Evolutionary conservation across 2,329 filamentous ascomycete genomes (phyloP).

Genomic region (Xylariaceae sp.): DNA sequence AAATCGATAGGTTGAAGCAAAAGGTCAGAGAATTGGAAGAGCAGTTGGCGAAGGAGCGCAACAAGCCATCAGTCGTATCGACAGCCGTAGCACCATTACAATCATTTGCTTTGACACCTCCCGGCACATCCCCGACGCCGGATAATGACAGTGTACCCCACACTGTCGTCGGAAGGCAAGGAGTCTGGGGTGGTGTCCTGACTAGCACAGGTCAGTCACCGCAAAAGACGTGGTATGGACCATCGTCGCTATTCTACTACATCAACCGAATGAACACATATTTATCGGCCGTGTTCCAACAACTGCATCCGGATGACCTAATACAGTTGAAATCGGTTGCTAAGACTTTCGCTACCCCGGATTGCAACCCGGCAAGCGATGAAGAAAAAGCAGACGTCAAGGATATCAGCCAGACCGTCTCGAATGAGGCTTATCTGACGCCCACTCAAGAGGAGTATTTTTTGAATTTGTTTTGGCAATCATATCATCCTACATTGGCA

Average conservation of each 20-base stretch:
- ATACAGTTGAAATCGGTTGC: constrained; percentile 42
- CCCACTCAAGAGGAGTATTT: constrained; percentile 55
- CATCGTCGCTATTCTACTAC: constrained; percentile 52
- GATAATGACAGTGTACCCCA: not conserved
- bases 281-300: constrained; percentile 43
- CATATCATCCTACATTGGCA: constrained; percentile 50
- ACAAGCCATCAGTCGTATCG: constrained; percentile 5
- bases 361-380: constrained; percentile 28
- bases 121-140: constrained; percentile 22
- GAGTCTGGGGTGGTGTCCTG: constrained; percentile 47
- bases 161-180: not conserved
- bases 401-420: constrained; percentile 21
- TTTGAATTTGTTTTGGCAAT: constrained; percentile 55
- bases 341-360: constrained; percentile 31
- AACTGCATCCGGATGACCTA: constrained; percentile 40
- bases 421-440: constrained; percentile 42
- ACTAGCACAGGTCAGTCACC: constrained; percentile 44
- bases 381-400: constrained; percentile 26
- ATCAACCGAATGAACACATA: constrained; percentile 48
- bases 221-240: constrained; percentile 49
- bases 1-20: constrained; percentile 47
- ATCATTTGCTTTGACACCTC: constrained; percentile 23
- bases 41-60: constrained; percentile 32
- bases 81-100: not conserved
- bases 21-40: constrained; percentile 43